Percentiles rank a stretch among this genome's conserved stretches.
These are phyloP conservation scores for Tetratostichococcus sp. DNA, from an alignment of 139 green algal species.

Conservation along the genomic window DNA sequence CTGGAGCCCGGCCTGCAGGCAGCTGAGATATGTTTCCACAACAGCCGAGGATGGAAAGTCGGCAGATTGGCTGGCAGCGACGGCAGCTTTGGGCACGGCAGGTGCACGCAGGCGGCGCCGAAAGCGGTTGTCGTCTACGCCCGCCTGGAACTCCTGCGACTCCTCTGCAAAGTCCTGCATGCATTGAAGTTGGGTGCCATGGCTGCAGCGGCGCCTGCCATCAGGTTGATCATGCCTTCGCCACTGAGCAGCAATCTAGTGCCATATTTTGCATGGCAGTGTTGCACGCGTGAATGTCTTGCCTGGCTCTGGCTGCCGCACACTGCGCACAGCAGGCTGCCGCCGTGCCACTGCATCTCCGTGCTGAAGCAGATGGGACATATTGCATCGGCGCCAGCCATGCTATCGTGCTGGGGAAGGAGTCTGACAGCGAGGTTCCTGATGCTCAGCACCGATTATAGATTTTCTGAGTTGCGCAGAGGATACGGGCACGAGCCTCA, in stretches of 20 bases:
- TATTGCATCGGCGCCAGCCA: neutral
- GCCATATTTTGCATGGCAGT: too few species aligned
- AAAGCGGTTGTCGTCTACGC: slow-evolving; percentile 17
- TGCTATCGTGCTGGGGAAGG: neutral
- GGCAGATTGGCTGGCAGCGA: too few species aligned
- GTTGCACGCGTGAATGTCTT: too few species aligned
- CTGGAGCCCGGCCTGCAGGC: neutral
- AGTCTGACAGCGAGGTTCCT: too few species aligned
- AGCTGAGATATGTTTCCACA: neutral
- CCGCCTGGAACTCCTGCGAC: slow-evolving; percentile 32
- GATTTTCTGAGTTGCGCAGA: too few species aligned
- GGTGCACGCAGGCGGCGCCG: neutral
- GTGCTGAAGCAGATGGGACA: neutral
- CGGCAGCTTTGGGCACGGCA: too few species aligned
- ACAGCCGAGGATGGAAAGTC: neutral
- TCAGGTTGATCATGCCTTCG: too few species aligned
- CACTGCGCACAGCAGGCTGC: neutral
- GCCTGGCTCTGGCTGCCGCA: neutral
- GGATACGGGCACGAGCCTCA: too few species aligned
- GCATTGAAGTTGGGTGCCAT: neutral
- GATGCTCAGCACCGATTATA: too few species aligned
- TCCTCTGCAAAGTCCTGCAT: slow-evolving; percentile 27
- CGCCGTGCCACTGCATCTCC: neutral
- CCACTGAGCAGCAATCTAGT: too few species aligned
- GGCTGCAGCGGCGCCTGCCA: too few species aligned